phyloP scores from a whole-genome alignment of 2,329 filamentous ascomycete species.

The Clonostachys solani region DNA sequence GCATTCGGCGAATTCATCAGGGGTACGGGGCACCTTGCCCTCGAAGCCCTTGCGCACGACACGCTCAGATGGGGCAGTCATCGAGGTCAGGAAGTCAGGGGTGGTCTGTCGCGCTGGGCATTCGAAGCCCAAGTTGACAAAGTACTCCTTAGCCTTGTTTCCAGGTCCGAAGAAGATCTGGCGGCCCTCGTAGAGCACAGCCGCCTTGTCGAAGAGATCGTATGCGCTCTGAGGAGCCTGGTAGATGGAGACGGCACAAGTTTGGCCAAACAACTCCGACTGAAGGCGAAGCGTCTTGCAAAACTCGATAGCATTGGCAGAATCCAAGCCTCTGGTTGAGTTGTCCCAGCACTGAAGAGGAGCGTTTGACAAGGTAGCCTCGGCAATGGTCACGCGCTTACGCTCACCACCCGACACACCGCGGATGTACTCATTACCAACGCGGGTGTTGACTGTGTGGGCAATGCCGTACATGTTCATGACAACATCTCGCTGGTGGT shows the following conservation, averaged over 20 bases:
- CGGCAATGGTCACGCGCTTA: constrained; percentile 25
- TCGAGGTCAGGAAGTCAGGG: constrained; percentile 68
- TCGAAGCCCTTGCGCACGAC: constrained; percentile 51
- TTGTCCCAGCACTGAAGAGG: constrained; percentile 32
- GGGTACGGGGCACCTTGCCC: constrained; percentile 18
- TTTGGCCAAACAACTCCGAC: constrained; percentile 39
- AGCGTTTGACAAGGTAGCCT: constrained; percentile 17
- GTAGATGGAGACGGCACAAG: constrained; percentile 48
- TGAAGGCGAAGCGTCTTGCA: constrained; percentile 45
- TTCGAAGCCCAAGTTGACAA: constrained; percentile 62
- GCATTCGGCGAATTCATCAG: constrained; percentile 27
- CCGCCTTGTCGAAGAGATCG: constrained; percentile 56
- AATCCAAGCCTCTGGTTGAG: constrained; percentile 46
- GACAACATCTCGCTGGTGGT: constrained; percentile 45
- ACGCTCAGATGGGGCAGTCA: constrained; percentile 57
- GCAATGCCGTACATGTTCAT: constrained; percentile 51
- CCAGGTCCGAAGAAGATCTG: constrained; percentile 61
- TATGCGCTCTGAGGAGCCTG: constrained; percentile 53
- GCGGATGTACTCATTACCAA: constrained; percentile 50
- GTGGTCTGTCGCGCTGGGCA: constrained; percentile 64
- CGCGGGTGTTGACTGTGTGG: constrained; percentile 48
- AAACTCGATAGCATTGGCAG: constrained; percentile 49
- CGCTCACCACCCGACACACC: constrained; percentile 48
- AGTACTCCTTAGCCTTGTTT: constrained; percentile 58
- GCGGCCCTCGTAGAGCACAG: constrained; percentile 54